Conservation (phyloP, 192 early-diverging fungal genomes). For the Funneliformis geosporum region DNA sequence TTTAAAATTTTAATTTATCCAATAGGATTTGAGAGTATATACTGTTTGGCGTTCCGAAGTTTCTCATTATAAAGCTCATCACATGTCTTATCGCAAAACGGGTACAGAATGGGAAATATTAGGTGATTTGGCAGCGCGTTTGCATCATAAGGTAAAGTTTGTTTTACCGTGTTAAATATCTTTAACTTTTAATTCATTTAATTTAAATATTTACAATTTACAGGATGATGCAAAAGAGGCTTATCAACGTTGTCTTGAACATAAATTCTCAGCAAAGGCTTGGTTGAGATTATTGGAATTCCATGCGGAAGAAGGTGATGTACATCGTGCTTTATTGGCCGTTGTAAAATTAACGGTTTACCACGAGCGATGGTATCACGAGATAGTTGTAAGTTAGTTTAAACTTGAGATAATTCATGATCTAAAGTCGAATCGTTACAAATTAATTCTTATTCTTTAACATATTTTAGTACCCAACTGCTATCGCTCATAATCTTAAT, state of each 20-base stretch:
- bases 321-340: constrained; percentile 76
- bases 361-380: constrained; percentile 90
- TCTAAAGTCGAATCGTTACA: background rate
- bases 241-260: constrained; percentile 81
- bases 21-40: constrained; percentile 82
- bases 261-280: constrained; percentile 92
- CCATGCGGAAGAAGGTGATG: constrained; percentile 77
- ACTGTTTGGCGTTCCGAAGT: constrained; percentile 90
- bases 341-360: constrained; percentile 83
- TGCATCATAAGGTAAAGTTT: constrained; percentile 70
- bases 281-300: constrained; percentile 82
- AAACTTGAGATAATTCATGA: constrained; percentile 6
- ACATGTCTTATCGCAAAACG: constrained; percentile 86
- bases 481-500: constrained; percentile 81
- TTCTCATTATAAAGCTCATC: constrained; percentile 69
- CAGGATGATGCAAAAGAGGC: constrained; percentile 90
- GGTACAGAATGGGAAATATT: constrained; percentile 98
- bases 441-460: background rate
- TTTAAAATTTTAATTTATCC: background rate
- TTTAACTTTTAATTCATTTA: background rate
- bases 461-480: constrained; percentile 75
- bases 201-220: background rate
- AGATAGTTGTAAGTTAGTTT: constrained; percentile 69
- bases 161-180: no score
- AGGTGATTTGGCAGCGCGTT: constrained; percentile 86